Evolutionary conservation across 2,329 filamentous ascomycete genomes (phyloP).

Genomic region (Colletotrichum sp.): DNA sequence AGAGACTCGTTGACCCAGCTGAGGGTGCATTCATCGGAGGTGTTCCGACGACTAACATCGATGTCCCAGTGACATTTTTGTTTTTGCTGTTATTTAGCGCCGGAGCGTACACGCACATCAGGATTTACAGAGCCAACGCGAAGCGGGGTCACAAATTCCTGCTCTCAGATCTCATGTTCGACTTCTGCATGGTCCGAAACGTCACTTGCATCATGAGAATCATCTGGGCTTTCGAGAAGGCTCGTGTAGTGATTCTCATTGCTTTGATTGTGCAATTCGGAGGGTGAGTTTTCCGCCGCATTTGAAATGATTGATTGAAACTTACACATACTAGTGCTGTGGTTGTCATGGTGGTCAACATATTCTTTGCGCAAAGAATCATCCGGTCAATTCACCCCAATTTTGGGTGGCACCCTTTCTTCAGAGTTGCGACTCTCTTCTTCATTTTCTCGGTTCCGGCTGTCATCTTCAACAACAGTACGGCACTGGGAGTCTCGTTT

Average conservation of each 20-base stretch:
- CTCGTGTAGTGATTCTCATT: slow-evolving; percentile 34
- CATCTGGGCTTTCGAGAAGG: slow-evolving; percentile 33
- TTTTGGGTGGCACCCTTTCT: slow-evolving; percentile 37
- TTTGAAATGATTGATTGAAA: slow-evolving; percentile 22
- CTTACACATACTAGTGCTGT: slow-evolving; percentile 39
- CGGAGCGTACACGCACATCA: slow-evolving; percentile 29
- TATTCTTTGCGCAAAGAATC: slow-evolving; percentile 43
- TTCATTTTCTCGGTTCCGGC: slow-evolving; percentile 31
- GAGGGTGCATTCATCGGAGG: slow-evolving; percentile 10
- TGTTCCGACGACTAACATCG: slow-evolving; percentile 15
- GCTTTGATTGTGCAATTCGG: slow-evolving; percentile 41
- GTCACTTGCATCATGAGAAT: slow-evolving; percentile 40
- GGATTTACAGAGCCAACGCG: slow-evolving; percentile 31
- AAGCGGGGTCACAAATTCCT: slow-evolving; percentile 42
- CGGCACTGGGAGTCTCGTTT: slow-evolving; percentile 31
- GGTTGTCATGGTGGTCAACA: slow-evolving; percentile 39
- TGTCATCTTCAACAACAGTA: slow-evolving; percentile 37
- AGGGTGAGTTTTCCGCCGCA: slow-evolving; percentile 25
- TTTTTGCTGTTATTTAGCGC: slow-evolving; percentile 30
- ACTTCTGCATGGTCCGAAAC: slow-evolving; percentile 40
- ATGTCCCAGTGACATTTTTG: slow-evolving; percentile 27
- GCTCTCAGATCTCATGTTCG: slow-evolving; percentile 40
- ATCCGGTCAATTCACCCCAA: slow-evolving; percentile 40
- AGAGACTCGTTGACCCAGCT: slow-evolving; percentile 4
- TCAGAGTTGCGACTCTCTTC: slow-evolving; percentile 27